Evolutionary conservation across 2,329 filamentous ascomycete species (phyloP), one percentile per base, ranked within the genome.

Genomic region (Ceratocystis lukuohia): DNA sequence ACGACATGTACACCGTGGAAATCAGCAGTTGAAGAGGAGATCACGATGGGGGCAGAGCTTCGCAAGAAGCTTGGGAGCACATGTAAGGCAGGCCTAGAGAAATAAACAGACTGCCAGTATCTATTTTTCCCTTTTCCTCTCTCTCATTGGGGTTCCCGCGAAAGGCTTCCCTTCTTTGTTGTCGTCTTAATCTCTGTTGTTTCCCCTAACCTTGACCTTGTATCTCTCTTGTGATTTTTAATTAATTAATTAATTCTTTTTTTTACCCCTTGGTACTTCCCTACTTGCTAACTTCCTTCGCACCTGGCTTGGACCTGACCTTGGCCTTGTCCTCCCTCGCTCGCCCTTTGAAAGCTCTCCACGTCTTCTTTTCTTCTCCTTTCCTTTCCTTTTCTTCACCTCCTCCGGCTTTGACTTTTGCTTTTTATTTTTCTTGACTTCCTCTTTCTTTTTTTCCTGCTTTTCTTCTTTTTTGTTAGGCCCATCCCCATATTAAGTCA

Each of bases 371-470:
- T 67, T 69, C 67, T 62, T 66, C 61, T 70, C 56, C 70, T 67
- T 69, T 69, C 71, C 68, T 70, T 56, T 74, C 73, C 71, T 71
- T 70, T 71, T 71, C 74, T 72, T 72, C 75, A 64, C 66, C 64
- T 65, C 64, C 64, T 64, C 37, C 37, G 37, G 37, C 37, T 41
- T 41, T 41, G 37, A 41, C 37, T 41, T 41, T 59, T 41, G 28
- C 20, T 45, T 70, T 67, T 69, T 69, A 71, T 69, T 70, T 56
- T 74, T 73, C 71, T 64, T 62, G 61, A 64, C 63, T 64, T 64
- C 53, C 64, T 33, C 15, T 30, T 61, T 22, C 46, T 61, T 37
- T 37, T 33, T 63, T 66, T 62, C 64, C 33, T 28, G 46, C 61
- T 63, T 64, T 56, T 37, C 64, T 45, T 64, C 70, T 68, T 70